Percentiles rank a stretch among this genome's conserved stretches.
These are phyloP conservation scores for Xylaria sp. DNA, from an alignment of 2,329 filamentous ascomycete genomes.

Conservation along the genomic window DNA sequence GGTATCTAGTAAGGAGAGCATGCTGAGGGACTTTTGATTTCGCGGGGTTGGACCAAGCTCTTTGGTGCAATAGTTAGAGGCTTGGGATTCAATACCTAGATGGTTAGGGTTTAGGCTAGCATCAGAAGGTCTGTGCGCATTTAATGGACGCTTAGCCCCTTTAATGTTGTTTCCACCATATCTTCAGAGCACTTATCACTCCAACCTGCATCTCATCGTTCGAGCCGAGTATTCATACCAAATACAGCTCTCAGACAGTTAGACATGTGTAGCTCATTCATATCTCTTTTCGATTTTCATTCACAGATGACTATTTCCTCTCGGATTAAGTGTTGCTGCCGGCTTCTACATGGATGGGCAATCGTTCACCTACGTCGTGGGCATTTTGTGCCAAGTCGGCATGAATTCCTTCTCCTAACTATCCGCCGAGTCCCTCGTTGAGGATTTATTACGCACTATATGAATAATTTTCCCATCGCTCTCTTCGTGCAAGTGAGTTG, in stretches of 20 bases:
- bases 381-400: not conserved
- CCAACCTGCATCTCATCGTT: not conserved
- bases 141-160: not conserved
- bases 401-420: not conserved
- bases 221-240: not conserved
- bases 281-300: not conserved
- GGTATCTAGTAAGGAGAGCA: too few species aligned
- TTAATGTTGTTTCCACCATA: not conserved
- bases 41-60: too few species aligned
- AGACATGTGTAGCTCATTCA: not conserved
- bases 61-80: not conserved
- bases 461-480: not conserved
- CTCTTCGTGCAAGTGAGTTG: constrained; percentile 1
- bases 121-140: constrained; percentile 4
- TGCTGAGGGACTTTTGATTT: too few species aligned
- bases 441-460: not conserved
- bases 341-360: not conserved
- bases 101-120: too few species aligned
- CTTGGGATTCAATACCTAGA: too few species aligned
- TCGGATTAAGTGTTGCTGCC: not conserved
- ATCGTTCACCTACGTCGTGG: not conserved
- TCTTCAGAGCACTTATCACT: not conserved
- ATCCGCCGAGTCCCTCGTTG: not conserved
- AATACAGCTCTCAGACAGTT: not conserved
- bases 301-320: not conserved